Base-by-base conservation (phyloP, 176 grass and related monocot species). In the Stipa capillata region DNA sequence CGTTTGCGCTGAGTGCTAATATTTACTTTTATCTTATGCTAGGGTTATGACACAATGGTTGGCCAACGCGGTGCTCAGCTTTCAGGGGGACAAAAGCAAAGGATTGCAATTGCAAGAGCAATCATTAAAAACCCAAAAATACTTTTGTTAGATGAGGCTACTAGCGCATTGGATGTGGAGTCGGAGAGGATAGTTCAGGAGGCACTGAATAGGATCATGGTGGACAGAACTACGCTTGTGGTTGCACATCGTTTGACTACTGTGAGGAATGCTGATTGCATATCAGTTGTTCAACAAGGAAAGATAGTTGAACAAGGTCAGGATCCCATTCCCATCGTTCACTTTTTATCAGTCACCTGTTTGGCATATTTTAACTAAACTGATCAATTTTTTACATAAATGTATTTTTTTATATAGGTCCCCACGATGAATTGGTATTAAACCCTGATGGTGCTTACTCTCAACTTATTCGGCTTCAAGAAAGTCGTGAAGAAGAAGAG, bases 41-140 rank as follows among this genome's bases (percentile, higher is more conserved):
- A 97, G 94, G 93, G 94, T 18, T 85, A 93, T 77, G 90, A 97
- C 32, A 97, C 94, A 8, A 91, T 97, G 94, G 94, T 97, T 52
- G 94, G 93, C 7, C 86, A 97, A 59, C 87, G 86, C 47, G 93
- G 93, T 78, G 88, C 85, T 33, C 93, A 97, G 54, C 83, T 97
- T 28, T 97, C 93, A 33, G 93, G 93, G 2, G 93, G 93, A 14
- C 93, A 97, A 66, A 97, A 97, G 77, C 94, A 97, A 66, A 93
- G 90, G 77, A 83, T 97, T 45, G 90, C 94, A 33, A 93, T 97
- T 57, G 94, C 94, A 51, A 93, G 94, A 80, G 94, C 94, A 41
- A 89, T 97, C 54, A 42, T 97, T 33, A 97, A 97, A 75, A 84
- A 93, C 32, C 94, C 94, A 0, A 89, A 78, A 80, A 97, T 97